Evolutionary conservation across 1,284 basidiomycete species (phyloP).

Genomic region (Coriolopsis trogii): DNA sequence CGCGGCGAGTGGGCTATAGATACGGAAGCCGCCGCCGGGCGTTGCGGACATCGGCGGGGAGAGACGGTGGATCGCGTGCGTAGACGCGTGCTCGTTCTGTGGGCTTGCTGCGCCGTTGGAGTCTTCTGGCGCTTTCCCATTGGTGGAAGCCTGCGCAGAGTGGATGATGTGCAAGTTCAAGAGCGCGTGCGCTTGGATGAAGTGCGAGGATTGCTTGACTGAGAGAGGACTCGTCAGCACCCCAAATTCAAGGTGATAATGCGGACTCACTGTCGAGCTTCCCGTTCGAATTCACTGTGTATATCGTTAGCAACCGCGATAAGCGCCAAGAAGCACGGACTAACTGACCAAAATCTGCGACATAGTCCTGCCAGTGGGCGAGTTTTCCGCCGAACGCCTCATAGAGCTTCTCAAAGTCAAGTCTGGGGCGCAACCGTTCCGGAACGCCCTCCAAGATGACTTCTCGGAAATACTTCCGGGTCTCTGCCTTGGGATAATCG

Average conservation of each 20-base stretch:
- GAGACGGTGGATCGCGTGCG: constrained; percentile 53
- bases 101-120: constrained; percentile 16
- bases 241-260: not conserved
- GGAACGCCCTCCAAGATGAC: constrained; percentile 64
- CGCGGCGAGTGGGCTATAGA: constrained; percentile 55
- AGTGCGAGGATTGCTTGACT: constrained; percentile 77
- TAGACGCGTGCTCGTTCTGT: constrained; percentile 39
- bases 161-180: constrained; percentile 78
- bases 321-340: not conserved
- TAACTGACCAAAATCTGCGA: constrained; percentile 63
- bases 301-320: not conserved
- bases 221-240: constrained; percentile 9
- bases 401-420: constrained; percentile 74
- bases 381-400: constrained; percentile 82
- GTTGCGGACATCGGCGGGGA: constrained; percentile 21
- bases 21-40: constrained; percentile 54
- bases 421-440: constrained; percentile 48
- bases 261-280: constrained; percentile 42
- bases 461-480: constrained; percentile 64
- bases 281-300: constrained; percentile 38
- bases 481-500: constrained; percentile 74
- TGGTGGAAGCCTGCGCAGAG: constrained; percentile 56
- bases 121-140: constrained; percentile 20
- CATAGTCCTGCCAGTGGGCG: constrained; percentile 78
- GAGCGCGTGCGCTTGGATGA: constrained; percentile 74